Conservation (phyloP, 1,139 yeast genomes). For the Yamadazyma membranifaciens region DNA sequence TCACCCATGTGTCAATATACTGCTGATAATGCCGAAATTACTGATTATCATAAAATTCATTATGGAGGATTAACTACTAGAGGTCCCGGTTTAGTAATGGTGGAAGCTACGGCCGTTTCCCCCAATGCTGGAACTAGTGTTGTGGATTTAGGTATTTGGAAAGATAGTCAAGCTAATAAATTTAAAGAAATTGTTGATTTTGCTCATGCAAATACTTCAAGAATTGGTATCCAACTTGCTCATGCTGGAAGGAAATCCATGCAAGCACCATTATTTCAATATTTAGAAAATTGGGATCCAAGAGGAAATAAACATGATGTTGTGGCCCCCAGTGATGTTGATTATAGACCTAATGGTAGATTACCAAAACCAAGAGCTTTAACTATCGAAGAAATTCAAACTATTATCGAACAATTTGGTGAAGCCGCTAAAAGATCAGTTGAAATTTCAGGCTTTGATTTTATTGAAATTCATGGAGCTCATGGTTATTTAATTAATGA, state of each 20-base stretch:
- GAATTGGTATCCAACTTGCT: conserved; percentile 52
- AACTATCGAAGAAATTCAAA: conserved; percentile 32
- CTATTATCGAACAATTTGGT: conserved; percentile 34
- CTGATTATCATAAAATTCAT: conserved; percentile 47
- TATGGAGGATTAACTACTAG: conserved; percentile 42
- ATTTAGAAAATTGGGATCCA: conserved; percentile 29
- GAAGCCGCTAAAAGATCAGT: conserved; percentile 45
- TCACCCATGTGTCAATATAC: conserved; percentile 64
- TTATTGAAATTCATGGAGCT: conserved; percentile 51
- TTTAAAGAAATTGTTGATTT: conserved; percentile 51
- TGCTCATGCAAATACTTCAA: conserved; percentile 52
- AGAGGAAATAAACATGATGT: conserved; percentile 45
- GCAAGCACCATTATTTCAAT: conserved; percentile 31
- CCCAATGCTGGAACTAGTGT: conserved; percentile 45
- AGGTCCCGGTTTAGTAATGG: conserved; percentile 53
- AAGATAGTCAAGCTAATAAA: conserved; percentile 47
- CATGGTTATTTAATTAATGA: conserved; percentile 48
- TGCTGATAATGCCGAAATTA: conserved; percentile 36
- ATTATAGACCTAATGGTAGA: conserved; percentile 29
- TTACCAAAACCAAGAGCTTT: conserved; percentile 31
- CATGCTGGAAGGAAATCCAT: conserved; percentile 58
- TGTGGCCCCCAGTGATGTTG: conserved; percentile 47
- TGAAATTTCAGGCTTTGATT: conserved; percentile 43
- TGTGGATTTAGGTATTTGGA: conserved; percentile 51
- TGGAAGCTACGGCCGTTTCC: conserved; percentile 53